Evolutionary conservation across 2,329 filamentous ascomycete species (phyloP).

Genomic region (Botrytis porri): DNA sequence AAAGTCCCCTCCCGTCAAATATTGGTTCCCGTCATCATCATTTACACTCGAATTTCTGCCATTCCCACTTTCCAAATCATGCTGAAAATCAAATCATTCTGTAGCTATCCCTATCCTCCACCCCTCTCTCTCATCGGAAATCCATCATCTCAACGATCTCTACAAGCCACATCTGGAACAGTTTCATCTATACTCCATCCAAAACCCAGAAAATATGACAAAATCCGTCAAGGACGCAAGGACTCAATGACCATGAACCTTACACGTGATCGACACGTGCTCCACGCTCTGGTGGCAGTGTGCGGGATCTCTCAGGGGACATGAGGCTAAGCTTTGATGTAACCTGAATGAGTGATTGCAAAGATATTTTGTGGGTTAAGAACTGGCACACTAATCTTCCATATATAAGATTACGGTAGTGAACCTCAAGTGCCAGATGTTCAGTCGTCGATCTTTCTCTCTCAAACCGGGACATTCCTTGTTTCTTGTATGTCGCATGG

Average conservation of each 20-base stretch:
- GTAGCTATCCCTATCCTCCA: neutral
- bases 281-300: neutral
- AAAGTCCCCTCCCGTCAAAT: neutral
- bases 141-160: neutral
- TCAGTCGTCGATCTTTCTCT: neutral
- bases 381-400: neutral
- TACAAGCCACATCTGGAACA: neutral
- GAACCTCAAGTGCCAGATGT: neutral
- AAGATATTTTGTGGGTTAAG: neutral
- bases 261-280: conserved; percentile 10
- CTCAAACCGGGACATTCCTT: neutral
- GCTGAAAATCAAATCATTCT: neutral
- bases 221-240: neutral
- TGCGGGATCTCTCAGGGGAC: neutral
- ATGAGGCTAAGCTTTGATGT: neutral
- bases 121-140: neutral
- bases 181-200: neutral
- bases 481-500: neutral
- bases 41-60: neutral
- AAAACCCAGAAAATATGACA: neutral
- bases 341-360: neutral
- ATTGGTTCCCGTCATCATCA: neutral
- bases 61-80: neutral
- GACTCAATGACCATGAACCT: neutral
- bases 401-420: neutral